These are phyloP conservation scores for Coemansia sp. DNA, from an alignment of 192 early-diverging fungal species.

Conservation along the genomic window DNA sequence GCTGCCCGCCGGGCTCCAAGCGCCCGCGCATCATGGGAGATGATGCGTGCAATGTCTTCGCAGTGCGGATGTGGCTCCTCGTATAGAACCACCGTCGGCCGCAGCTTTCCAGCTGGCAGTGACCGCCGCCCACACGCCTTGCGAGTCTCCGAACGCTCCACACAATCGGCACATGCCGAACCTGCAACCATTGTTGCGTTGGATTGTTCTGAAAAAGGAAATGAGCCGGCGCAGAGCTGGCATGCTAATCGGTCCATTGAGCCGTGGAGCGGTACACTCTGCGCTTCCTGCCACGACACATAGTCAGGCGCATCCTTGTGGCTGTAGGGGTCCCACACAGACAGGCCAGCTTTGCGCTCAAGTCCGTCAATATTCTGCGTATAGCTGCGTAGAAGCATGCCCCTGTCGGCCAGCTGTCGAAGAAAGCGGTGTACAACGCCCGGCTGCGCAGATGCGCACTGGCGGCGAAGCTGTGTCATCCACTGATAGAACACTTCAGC, in stretches of 20 bases:
- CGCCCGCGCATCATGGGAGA: constrained; percentile 42
- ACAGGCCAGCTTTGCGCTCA: constrained; percentile 71
- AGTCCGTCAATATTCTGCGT: constrained; percentile 98
- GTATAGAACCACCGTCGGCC: constrained; percentile 93
- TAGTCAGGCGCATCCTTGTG: constrained; percentile 4
- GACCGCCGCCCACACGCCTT: constrained; percentile 66
- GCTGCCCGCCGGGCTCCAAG: constrained; percentile 27
- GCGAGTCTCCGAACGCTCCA: constrained; percentile 28
- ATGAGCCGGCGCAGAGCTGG: constrained; percentile 73
- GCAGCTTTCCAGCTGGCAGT: constrained; percentile 70
- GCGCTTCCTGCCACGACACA: constrained; percentile 37
- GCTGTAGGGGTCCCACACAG: constrained; percentile 50
- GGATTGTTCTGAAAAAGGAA: constrained; percentile 59
- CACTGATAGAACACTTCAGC: constrained; percentile 63
- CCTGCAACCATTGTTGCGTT: constrained; percentile 63
- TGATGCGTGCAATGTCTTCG: constrained; percentile 51
- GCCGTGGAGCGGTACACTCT: constrained; percentile 89
- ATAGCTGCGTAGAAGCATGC: constrained; percentile 83
- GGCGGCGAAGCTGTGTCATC: constrained; percentile 81
- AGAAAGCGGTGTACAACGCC: constrained; percentile 86
- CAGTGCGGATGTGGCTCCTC: constrained; percentile 68
- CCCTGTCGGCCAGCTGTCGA: constrained; percentile 66
- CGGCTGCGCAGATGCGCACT: constrained; percentile 67
- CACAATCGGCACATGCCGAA: constrained; percentile 55
- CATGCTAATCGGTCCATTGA: constrained; percentile 82